phyloP scores from a whole-genome alignment of 257 asterid species.

The Gentiana straminea region DNA sequence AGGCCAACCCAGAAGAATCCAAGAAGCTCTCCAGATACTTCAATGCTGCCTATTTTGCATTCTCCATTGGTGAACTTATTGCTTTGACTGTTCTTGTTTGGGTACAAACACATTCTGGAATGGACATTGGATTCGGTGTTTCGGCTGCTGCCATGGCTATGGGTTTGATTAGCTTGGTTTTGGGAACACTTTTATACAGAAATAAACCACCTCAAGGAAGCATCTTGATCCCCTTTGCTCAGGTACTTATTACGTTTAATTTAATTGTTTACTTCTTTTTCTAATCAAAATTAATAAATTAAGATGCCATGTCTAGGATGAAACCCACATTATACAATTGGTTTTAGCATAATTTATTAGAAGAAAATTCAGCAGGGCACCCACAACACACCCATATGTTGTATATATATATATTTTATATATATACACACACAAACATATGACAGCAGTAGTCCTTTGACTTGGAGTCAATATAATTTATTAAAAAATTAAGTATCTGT shows the following conservation, averaged over 20 bases:
- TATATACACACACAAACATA: too few species aligned
- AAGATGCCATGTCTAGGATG: too few species aligned
- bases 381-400: too few species aligned
- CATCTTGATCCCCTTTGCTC: slow-evolving; percentile 76
- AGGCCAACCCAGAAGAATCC: slow-evolving; percentile 32
- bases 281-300: too few species aligned
- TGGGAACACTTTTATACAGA: slow-evolving; percentile 45
- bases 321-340: too few species aligned
- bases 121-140: slow-evolving; percentile 85
- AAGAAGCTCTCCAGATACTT: slow-evolving; percentile 72
- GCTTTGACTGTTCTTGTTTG: slow-evolving; percentile 76
- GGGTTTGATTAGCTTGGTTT: slow-evolving; percentile 55
- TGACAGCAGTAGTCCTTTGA: too few species aligned
- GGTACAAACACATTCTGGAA: slow-evolving; percentile 93
- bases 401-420: too few species aligned
- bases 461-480: too few species aligned
- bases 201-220: slow-evolving; percentile 78
- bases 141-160: slow-evolving; percentile 89
- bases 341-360: too few species aligned
- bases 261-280: too few species aligned
- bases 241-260: slow-evolving; percentile 25
- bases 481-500: too few species aligned
- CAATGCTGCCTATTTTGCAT: slow-evolving; percentile 90
- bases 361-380: too few species aligned
- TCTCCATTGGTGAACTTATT: slow-evolving; percentile 72